These are phyloP conservation scores for Metschnikowia aberdeeniae DNA, from an alignment of 805 yeast genomes.

Conservation along the genomic window DNA sequence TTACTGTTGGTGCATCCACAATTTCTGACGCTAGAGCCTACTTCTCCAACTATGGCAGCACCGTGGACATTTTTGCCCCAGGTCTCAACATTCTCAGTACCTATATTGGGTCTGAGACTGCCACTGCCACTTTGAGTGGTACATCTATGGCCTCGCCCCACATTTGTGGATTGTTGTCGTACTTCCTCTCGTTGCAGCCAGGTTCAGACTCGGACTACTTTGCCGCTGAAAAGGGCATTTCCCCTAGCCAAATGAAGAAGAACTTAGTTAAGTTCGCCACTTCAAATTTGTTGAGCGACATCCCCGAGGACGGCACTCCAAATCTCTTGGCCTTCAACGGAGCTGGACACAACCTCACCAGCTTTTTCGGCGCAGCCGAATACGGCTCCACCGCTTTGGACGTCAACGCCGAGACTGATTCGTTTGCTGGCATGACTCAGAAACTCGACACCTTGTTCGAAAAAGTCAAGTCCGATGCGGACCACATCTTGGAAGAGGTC, in stretches of 20 bases:
- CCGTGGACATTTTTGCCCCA: conserved; percentile 53
- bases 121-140: conserved; percentile 85
- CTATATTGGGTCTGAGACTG: conserved; percentile 69
- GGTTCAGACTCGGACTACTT: conserved; percentile 61
- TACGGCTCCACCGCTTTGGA: conserved; percentile 13
- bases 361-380: conserved; percentile 49
- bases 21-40: conserved; percentile 44
- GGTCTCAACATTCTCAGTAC: conserved; percentile 55
- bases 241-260: conserved; percentile 75
- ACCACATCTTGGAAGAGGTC: conserved; percentile 22
- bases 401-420: conserved; percentile 16
- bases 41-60: conserved; percentile 52
- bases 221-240: conserved; percentile 47
- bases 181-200: conserved; percentile 85
- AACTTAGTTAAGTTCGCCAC: conserved; percentile 69
- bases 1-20: conserved; percentile 51
- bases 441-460: conserved; percentile 22
- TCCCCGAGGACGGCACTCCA: conserved; percentile 69
- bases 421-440: conserved; percentile 9
- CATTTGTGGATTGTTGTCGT: conserved; percentile 86
- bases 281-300: conserved; percentile 51
- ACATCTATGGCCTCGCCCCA: conserved; percentile 99
- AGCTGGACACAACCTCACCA: conserved; percentile 67
- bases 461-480: conserved; percentile 17
- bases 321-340: conserved; percentile 77